Conservation (phyloP, 1,284 basidiomycete genomes). For the Xerocomus amazonicus region DNA sequence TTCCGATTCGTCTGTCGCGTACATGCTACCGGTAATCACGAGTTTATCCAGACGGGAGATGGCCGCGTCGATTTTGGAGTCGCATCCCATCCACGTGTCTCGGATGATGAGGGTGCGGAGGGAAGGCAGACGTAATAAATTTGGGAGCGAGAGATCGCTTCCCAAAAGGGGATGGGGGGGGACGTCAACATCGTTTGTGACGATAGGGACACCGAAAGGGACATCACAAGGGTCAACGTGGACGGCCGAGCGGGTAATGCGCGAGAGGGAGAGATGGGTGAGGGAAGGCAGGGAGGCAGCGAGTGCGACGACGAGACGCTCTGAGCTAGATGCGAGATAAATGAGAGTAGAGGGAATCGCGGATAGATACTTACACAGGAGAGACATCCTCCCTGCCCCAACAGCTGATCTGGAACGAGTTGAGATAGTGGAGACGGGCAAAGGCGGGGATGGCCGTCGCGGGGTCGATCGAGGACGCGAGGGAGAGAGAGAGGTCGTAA, state of each 20-base stretch:
- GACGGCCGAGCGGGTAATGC: slow-evolving; percentile 59
- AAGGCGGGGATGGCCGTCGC: slow-evolving; percentile 51
- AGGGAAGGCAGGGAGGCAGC: slow-evolving; percentile 58
- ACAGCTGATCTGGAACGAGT: slow-evolving; percentile 53
- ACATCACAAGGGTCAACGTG: slow-evolving; percentile 48
- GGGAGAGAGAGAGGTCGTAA: slow-evolving; percentile 46
- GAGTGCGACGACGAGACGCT: slow-evolving; percentile 65
- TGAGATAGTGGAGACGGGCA: slow-evolving; percentile 39
- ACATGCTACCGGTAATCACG: slow-evolving; percentile 33
- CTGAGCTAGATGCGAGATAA: slow-evolving; percentile 47
- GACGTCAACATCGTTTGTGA: slow-evolving; percentile 60
- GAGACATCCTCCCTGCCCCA: slow-evolving; percentile 46
- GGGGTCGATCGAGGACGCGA: slow-evolving; percentile 50
- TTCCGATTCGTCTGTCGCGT: slow-evolving; percentile 21
- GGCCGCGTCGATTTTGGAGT: slow-evolving; percentile 17
- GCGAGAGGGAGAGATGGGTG: slow-evolving; percentile 53
- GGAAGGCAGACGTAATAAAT: slow-evolving; percentile 57
- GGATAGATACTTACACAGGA: slow-evolving; percentile 49
- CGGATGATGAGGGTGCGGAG: slow-evolving; percentile 60
- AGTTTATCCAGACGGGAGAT: slow-evolving; percentile 16
- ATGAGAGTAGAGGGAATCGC: background rate
- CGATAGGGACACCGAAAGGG: slow-evolving; percentile 45
- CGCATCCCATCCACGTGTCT: slow-evolving; percentile 63
- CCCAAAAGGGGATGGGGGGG: slow-evolving; percentile 55
- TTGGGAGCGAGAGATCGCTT: slow-evolving; percentile 56